Evolutionary conservation across 257 asterid genomes (phyloP).

Genomic region (Solanum etuberosum): DNA sequence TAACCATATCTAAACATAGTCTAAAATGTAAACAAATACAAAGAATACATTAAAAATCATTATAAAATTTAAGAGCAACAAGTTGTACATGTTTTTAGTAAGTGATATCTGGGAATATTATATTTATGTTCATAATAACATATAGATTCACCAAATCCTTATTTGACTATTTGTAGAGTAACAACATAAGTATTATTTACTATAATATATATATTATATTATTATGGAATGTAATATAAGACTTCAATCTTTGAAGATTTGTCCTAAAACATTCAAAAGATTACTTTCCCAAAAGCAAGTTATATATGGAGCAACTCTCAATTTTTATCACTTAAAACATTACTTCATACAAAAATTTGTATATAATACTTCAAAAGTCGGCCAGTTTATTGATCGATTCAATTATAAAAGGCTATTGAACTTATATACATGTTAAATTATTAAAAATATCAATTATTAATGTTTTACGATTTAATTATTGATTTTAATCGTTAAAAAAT

Average conservation of each 20-base stretch:
- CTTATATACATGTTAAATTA: too few relatives aligned
- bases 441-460: too few relatives aligned
- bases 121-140: background rate
- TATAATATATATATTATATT: too few relatives aligned
- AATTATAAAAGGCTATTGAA: too few relatives aligned
- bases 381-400: background rate
- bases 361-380: too few relatives aligned
- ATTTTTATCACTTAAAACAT: too few relatives aligned
- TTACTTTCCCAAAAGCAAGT: too few relatives aligned
- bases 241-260: background rate
- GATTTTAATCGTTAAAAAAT: too few relatives aligned
- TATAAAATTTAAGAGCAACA: too few relatives aligned
- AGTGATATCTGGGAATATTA: background rate
- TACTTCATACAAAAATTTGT: too few relatives aligned
- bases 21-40: background rate
- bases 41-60: background rate
- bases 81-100: background rate
- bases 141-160: background rate
- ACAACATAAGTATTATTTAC: background rate
- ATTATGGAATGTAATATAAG: background rate
- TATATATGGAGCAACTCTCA: too few relatives aligned
- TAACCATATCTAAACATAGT: background rate
- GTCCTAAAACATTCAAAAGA: background rate
- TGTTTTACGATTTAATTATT: too few relatives aligned
- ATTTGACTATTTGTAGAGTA: background rate